phyloP scores from a whole-genome alignment of 495 filamentous ascomycete species.

The Apiosordaria backusii region DNA sequence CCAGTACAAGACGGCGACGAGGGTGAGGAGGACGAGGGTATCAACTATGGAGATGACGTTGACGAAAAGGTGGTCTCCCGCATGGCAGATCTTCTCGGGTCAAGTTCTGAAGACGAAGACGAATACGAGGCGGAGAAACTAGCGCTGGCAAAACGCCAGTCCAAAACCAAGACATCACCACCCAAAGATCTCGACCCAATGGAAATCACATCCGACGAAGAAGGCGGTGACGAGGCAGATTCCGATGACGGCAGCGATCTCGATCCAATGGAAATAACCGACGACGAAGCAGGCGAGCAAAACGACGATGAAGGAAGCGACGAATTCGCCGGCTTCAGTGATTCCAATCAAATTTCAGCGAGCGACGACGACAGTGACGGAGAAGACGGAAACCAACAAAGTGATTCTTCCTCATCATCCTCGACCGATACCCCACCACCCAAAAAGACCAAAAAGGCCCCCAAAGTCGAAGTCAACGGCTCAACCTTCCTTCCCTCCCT shows the following conservation, averaged over 20 bases:
- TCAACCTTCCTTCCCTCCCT: conserved; percentile 84
- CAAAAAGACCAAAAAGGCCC: conserved; percentile 32
- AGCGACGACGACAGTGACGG: conserved; percentile 19
- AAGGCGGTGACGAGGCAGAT: conserved; percentile 13
- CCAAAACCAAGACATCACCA: conserved; percentile 8
- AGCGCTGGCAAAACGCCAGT: conserved; percentile 14
- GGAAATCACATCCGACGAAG: conserved; percentile 26
- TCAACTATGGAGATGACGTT: conserved; percentile 17
- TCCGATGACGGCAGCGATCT: conserved; percentile 15
- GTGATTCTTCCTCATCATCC: conserved; percentile 9
- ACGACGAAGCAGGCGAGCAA: conserved; percentile 19
- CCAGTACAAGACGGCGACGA: conserved; percentile 6
- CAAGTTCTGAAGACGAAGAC: conserved; percentile 19
- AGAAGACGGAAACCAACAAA: conserved; percentile 22
- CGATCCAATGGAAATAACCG: conserved; percentile 20
- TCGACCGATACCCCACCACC: conserved; percentile 36
- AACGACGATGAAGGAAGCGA: conserved; percentile 11
- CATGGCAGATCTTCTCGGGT: conserved; percentile 20
- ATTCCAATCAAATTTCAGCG: conserved; percentile 6
- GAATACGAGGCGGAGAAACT: conserved; percentile 16
- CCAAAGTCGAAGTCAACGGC: conserved; percentile 33
- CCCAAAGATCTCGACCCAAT: conserved; percentile 24
- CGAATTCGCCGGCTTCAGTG: conserved; percentile 21
- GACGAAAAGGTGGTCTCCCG: conserved; percentile 18
- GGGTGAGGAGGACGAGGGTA: conserved; percentile 8